Percentiles rank a stretch among this genome's conserved stretches.
phyloP scores from a whole-genome alignment of 1,284 basidiomycete species.

The Phylloboletellus chloephorus region DNA sequence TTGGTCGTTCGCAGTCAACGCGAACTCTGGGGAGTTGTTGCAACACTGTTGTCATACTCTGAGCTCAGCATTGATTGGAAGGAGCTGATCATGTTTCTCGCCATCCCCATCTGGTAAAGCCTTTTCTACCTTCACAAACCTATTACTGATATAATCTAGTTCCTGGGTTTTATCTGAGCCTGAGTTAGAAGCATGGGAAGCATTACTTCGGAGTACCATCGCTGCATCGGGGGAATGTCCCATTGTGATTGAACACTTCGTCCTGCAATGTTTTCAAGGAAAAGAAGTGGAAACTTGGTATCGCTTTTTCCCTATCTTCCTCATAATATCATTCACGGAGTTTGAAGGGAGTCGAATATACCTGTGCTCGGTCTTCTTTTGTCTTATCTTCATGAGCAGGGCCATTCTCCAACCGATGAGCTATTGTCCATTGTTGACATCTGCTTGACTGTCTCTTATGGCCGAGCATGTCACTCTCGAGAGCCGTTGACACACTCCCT shows the following conservation, averaged over 20 bases:
- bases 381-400: conserved; percentile 5
- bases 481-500: conserved; percentile 32
- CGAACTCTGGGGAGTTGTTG: conserved; percentile 32
- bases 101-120: conserved; percentile 42
- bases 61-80: conserved; percentile 29
- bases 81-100: conserved; percentile 39
- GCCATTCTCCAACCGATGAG: conserved; percentile 11
- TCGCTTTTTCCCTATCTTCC: neutral
- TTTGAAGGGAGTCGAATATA: conserved; percentile 19
- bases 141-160: conserved; percentile 26
- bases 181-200: conserved; percentile 39
- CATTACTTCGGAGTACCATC: conserved; percentile 29
- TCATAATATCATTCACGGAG: conserved; percentile 7
- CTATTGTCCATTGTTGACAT: conserved; percentile 24
- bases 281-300: conserved; percentile 24
- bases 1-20: conserved; percentile 21
- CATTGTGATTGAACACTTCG: conserved; percentile 21
- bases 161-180: conserved; percentile 37
- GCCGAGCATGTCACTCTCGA: conserved; percentile 18
- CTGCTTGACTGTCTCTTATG: conserved; percentile 35
- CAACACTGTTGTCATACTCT: conserved; percentile 18
- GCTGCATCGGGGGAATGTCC: conserved; percentile 15
- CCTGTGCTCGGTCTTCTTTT: conserved; percentile 21
- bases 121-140: neutral
- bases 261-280: conserved; percentile 22